phyloP scores from a whole-genome alignment of 805 yeast genomes.

The Kluyveromyces siamensis region DNA sequence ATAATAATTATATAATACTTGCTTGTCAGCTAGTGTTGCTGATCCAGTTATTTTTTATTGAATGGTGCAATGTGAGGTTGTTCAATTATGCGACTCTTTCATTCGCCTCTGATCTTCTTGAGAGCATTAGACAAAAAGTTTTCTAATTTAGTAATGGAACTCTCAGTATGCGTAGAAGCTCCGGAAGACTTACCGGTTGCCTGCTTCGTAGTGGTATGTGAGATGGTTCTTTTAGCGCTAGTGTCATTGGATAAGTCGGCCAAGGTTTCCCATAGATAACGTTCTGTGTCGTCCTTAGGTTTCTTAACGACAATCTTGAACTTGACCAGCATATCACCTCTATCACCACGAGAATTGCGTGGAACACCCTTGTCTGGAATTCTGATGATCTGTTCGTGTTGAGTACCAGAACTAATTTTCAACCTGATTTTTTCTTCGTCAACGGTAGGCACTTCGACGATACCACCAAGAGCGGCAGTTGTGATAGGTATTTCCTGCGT shows the following conservation, averaged over 20 bases:
- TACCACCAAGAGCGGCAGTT: slow-evolving; percentile 95
- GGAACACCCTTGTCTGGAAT: slow-evolving; percentile 90
- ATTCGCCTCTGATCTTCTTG: slow-evolving; percentile 36
- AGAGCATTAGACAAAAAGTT: slow-evolving; percentile 50
- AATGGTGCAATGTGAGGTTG: too few species aligned
- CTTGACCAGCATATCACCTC: slow-evolving; percentile 77
- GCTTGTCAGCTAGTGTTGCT: too few species aligned
- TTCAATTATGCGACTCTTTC: background rate
- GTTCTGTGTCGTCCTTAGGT: slow-evolving; percentile 78
- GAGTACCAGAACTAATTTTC: slow-evolving; percentile 79
- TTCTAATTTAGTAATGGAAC: slow-evolving; percentile 43
- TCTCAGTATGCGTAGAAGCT: slow-evolving; percentile 14
- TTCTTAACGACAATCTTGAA: slow-evolving; percentile 62
- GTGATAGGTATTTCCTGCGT: slow-evolving; percentile 75
- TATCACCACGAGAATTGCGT: slow-evolving; percentile 38
- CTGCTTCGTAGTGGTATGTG: slow-evolving; percentile 3
- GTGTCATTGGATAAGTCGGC: slow-evolving; percentile 85
- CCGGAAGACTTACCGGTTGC: slow-evolving; percentile 1
- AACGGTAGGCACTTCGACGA: slow-evolving; percentile 81
- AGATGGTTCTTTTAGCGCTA: slow-evolving; percentile 55
- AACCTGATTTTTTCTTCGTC: slow-evolving; percentile 70
- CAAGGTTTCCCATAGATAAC: slow-evolving; percentile 82
- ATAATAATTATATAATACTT: too few species aligned
- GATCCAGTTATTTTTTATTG: too few species aligned
- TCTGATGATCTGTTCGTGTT: slow-evolving; percentile 60